Evolutionary conservation across 1,284 basidiomycete species (phyloP), one percentile per base, ranked within the genome.

Genomic region (Pholiota adiposa): DNA sequence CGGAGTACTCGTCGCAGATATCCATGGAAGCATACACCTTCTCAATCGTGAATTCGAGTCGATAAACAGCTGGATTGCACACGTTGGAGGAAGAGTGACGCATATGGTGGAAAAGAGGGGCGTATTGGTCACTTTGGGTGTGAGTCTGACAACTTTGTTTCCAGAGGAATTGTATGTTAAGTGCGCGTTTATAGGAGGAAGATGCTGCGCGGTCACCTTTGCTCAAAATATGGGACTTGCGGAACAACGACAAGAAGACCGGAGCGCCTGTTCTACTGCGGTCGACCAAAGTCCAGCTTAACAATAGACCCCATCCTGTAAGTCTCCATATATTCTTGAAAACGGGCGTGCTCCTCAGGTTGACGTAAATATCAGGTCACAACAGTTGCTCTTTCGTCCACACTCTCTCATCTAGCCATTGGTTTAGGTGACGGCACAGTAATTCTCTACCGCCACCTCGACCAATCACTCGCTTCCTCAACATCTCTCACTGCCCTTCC

Each of bases 371-470:
- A 19, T 14, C 34, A 94, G 92, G 87, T 97, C 2, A 89, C 93
- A 4, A 86, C 90, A 0, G 78, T 97, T 11, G 91, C 96, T 0
- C 79, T 96, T 25, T 93, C 96, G 0, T 78, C 86, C 5, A 84
- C 84, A n/a, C 81, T 98, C 0, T 87, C 92, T 0, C 92, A 96
- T 73, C 85, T 99, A 18, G 92, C 96, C 4, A 84, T 98, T 41
- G 97, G 95, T 7, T 83, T 98, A 9, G 95, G 90, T 1, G 96
- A 98, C 70, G 97, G 97, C n/a, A 93, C 93, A 0, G 95, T 98
- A 5, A 83, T 98, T 4, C 81, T 98, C 18, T 96, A 96, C 71
- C 88, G 94, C 3, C 93, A 97, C 67, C 82, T 98, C 36, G 90
- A 96, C 69, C 94, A 97, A 70, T 94, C 93, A 0, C 81, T 96